A percentile compares a stretch with the other conserved stretches of the same genome.
Conservation (phyloP, 352 stramenopile species). For the Phytophthora pseudosyringae region DNA sequence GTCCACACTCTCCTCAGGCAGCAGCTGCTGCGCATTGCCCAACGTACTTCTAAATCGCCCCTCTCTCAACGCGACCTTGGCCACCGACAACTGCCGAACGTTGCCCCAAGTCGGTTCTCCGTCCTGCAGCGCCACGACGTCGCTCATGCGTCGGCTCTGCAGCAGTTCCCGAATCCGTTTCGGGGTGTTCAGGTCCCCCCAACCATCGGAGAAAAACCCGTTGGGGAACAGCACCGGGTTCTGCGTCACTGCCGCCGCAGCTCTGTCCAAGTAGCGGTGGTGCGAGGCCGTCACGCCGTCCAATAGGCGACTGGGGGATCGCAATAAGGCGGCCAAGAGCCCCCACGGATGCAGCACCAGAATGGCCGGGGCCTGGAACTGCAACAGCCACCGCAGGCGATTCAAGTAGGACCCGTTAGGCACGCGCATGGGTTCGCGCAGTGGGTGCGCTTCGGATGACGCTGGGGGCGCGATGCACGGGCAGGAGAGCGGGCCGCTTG, state of each 20-base stretch:
- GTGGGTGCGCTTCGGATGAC: neutral
- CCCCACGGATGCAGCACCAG: slow-evolving; percentile 66
- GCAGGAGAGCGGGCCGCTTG: neutral
- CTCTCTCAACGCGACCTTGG: slow-evolving; percentile 53
- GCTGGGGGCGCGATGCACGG: neutral
- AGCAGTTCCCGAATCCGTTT: slow-evolving; percentile 59
- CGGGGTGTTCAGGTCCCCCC: slow-evolving; percentile 75
- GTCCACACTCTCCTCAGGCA: slow-evolving; percentile 62
- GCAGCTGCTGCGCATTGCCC: slow-evolving; percentile 55
- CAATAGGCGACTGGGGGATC: slow-evolving; percentile 63
- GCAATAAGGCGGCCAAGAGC: slow-evolving; percentile 57
- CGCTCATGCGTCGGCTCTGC: slow-evolving; percentile 67
- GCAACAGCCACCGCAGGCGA: slow-evolving; percentile 35
- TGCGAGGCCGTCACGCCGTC: slow-evolving; percentile 66
- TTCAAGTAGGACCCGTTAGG: neutral
- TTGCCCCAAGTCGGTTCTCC: slow-evolving; percentile 44
- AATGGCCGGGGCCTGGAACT: slow-evolving; percentile 26
- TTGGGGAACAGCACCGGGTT: slow-evolving; percentile 77
- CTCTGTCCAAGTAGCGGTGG: slow-evolving; percentile 73
- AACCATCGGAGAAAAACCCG: slow-evolving; percentile 84
- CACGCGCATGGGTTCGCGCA: slow-evolving; percentile 12
- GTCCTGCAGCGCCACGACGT: slow-evolving; percentile 46
- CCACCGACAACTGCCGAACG: slow-evolving; percentile 30
- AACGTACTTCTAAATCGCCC: slow-evolving; percentile 69
- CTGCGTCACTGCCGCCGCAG: slow-evolving; percentile 74